Base-by-base conservation (phyloP, 371 early-diverging fungal species). In the Encephalitozoon romaleae region DNA sequence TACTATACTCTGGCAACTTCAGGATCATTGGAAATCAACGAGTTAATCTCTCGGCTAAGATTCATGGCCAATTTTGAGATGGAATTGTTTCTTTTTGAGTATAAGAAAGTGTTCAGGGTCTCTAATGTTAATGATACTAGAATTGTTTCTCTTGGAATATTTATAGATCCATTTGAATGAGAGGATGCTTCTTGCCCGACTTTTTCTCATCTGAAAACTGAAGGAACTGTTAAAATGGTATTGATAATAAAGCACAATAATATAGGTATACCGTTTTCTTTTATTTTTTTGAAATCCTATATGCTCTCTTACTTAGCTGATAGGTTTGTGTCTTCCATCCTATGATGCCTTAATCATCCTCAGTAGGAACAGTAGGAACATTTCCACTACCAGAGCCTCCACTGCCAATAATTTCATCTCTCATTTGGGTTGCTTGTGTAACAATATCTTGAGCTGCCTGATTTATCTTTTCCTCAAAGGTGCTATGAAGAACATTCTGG, bases 1-100 rank as follows among this genome's bases (percentile, higher is more conserved):
- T 79, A 75, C 26, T 59, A 80, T 15, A 23, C 71, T 3, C 23
- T 82, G 6, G 45, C 66, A 9, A 51, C 32, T 5, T 26, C 41
- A 3, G 78, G 74, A 41, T 73, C 77, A 6, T 41, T 80, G 2
- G 80, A 77, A 23, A 21, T 72, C 11, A 23, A 30, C 42, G 69
- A 55, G 34, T 45, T 82, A 32, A 25, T 77, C 23, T 49, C 69
- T 12, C 77, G 73, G 4, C 23, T 77, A 2, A 64, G 52, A 18
- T 41, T 76, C 66, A 32, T 80, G 9, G 73, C 73, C 39, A 51
- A 65, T 45, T 79, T 77, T 73, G 82, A 82, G 69, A 28, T 82
- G 23, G 30, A 26, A 26, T 15, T 75, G 45, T 77, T 82, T 71
- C 59, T 77, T 18, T 59, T 70, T 9, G 64, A 47, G n/a, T 81